Evolutionary conservation across 768 basidiomycete species (phyloP), one percentile per base, ranked within the genome.

Genomic region (Amanita fuliginea): DNA sequence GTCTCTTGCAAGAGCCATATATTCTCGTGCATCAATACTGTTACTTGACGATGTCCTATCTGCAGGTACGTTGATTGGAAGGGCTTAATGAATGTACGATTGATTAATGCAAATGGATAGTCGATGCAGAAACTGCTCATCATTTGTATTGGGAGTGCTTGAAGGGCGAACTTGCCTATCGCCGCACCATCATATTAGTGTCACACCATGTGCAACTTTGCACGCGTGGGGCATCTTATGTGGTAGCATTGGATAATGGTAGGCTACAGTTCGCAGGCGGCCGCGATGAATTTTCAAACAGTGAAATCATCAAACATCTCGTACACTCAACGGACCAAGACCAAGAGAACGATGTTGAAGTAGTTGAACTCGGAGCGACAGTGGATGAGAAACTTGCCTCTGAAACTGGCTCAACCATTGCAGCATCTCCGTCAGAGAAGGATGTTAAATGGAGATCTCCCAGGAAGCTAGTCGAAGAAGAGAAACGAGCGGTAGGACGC

Each of bases 191-290:
- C 54, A 79, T 98, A 52, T 75, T 99, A 11, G 95, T 98, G 45
- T 96, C 94, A 2, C 95, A 99, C 59, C 92, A 95, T 59, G 86
- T 96, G 30, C 86, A 92, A 59, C 73, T 98, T 3, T 92, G 89
- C 58, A 75, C 80, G 2, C 79, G 88, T 1, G 84, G 78, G 26
- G 90, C 94, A 1, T 69, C 66, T 21, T 93, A 90, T 62, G 73
- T 97, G 55, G 86, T 95, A 34, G 81, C 85, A 11, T 71, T 92
- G 24, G 87, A 91, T 57, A 82, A 86, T 57, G 89, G 88, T 26
- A 77, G 78, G n/a, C 75, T 93, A 11, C 67, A 76, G 41, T 95
- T 83, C 64, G 72, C 80, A 51, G 93, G 93, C 28, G 71, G 71
- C 53, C 66, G 70, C 30, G 75, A 81, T 6, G 71, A 65, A 2